A percentile compares a stretch with the other conserved stretches of the same genome.
These are phyloP conservation scores for Cladosporium sp. DNA, from an alignment of 2,329 filamentous ascomycete species.

Conservation along the genomic window DNA sequence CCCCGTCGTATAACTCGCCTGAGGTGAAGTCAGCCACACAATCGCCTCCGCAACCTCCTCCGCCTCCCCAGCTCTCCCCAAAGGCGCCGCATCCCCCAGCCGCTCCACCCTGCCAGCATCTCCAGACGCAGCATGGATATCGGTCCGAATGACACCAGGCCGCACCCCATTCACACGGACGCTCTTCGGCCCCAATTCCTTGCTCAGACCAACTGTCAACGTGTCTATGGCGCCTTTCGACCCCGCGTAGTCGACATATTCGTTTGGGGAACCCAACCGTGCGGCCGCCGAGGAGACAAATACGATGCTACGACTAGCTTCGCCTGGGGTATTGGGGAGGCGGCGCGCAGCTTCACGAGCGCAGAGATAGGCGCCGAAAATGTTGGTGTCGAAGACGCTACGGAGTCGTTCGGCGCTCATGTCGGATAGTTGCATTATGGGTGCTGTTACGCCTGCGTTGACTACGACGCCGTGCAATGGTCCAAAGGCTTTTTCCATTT, in stretches of 20 bases:
- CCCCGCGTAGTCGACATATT: constrained; percentile 27
- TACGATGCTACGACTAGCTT: constrained; percentile 20
- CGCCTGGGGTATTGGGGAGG: constrained; percentile 14
- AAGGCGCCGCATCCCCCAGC: constrained; percentile 22
- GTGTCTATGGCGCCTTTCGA: constrained; percentile 27
- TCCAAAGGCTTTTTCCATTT: constrained; percentile 20
- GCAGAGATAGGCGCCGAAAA: constrained; percentile 26
- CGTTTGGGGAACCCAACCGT: constrained; percentile 23
- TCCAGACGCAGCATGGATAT: constrained; percentile 23
- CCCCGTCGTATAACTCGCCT: constrained; percentile 17
- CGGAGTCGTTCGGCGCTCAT: constrained; percentile 21
- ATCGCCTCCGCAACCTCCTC: constrained; percentile 27
- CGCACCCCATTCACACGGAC: constrained; percentile 25
- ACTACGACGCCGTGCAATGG: constrained; percentile 23
- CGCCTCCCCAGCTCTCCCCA: constrained; percentile 23
- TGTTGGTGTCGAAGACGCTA: constrained; percentile 24
- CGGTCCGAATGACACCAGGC: constrained; percentile 25
- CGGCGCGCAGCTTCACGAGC: constrained; percentile 25
- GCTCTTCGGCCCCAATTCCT: constrained; percentile 23
- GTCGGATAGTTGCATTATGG: constrained; percentile 20
- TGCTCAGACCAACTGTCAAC: constrained; percentile 23
- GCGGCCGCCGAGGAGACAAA: constrained; percentile 26
- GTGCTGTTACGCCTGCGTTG: constrained; percentile 27
- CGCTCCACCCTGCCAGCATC: constrained; percentile 21
- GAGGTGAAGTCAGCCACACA: constrained; percentile 22